Evolutionary conservation across 768 basidiomycete species (phyloP), one percentile per base, ranked within the genome.

Genomic region (Termitomyces sp.): DNA sequence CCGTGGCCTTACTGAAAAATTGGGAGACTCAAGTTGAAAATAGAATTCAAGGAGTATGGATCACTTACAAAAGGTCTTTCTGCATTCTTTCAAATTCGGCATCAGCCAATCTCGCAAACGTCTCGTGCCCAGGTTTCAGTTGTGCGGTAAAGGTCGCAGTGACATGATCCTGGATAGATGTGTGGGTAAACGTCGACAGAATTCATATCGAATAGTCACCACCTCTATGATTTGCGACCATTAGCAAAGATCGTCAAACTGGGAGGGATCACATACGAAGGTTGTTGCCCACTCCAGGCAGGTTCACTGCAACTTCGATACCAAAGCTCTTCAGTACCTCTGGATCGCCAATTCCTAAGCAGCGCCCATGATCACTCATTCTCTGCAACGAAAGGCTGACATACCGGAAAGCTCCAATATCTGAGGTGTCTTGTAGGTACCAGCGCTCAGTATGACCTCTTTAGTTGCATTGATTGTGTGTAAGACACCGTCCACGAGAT

Each of bases 371-470:
- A 37, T 9, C 4, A 25, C 25, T 2, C n/a, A 2, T 29, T 6
- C 10, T 11, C 29, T n/a, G 2, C 1, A n/a, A 7, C 4, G 10
- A 3, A 32, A 29, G 3, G 17, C 8, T n/a, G 14, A 46, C 49
- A 42, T 31, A 66, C 65, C 65, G 3, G 62, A 66, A 5, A 66
- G 36, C 53, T 66, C 65, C 37, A 66, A 34, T 14, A 66, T 37
- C 52, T 63, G 62, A 8, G 64, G 60, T 1, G 64, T 62, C 14
- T 54, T 51, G 61, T 60, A 62, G 3, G 34, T 51, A 36, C 65
- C 65, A 29, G 60, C 58, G 15, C 55, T 29, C 5, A 66, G 11
- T 1, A 66, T 57, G 11, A 66, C 58, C 36, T 66, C 65, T 37
- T 46, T 60, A 6, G 45, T 54, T 0, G 58, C 60, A 5, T n/a